Evolutionary conservation across 257 asterid species (phyloP).

Genomic region (Pogostemon cablin): DNA sequence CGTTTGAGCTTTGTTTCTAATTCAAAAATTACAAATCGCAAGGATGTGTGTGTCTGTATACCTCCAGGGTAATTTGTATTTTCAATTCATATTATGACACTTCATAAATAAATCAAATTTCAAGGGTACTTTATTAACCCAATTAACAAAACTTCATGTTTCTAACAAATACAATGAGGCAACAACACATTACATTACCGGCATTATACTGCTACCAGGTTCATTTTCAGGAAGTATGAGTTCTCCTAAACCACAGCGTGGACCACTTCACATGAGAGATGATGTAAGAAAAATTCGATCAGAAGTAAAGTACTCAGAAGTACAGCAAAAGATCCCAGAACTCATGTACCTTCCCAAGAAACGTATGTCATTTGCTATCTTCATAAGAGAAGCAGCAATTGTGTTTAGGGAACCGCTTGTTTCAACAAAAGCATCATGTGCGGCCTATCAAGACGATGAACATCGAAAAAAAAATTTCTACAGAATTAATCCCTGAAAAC

Average conservation of each 20-base stretch:
- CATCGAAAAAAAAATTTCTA: not conserved
- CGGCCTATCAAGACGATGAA: conserved; percentile 65
- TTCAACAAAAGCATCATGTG: conserved; percentile 97
- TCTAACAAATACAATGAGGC: conserved; percentile 26
- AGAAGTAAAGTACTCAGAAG: conserved; percentile 21
- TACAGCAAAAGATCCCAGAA: conserved; percentile 21
- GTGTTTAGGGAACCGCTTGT: conserved; percentile 95
- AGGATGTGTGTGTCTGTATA: not conserved
- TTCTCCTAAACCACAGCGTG: conserved; percentile 98
- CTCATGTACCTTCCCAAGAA: conserved; percentile 85
- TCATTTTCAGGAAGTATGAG: conserved; percentile 99
- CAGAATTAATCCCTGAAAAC: not conserved
- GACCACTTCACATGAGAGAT: conserved; percentile 70
- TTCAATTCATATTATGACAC: not conserved
- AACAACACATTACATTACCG: conserved; percentile 63
- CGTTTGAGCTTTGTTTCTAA: too few species aligned
- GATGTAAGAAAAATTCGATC: conserved; percentile 34
- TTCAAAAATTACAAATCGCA: not conserved
- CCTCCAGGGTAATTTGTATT: not conserved
- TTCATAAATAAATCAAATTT: not conserved
- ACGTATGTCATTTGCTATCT: conserved; percentile 94
- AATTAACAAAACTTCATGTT: not conserved
- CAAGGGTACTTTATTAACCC: not conserved
- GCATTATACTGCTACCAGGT: conserved; percentile 99
- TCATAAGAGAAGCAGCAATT: conserved; percentile 89